phyloP scores from a whole-genome alignment of 306 rosid genomes.

The Fagus sylvatica region DNA sequence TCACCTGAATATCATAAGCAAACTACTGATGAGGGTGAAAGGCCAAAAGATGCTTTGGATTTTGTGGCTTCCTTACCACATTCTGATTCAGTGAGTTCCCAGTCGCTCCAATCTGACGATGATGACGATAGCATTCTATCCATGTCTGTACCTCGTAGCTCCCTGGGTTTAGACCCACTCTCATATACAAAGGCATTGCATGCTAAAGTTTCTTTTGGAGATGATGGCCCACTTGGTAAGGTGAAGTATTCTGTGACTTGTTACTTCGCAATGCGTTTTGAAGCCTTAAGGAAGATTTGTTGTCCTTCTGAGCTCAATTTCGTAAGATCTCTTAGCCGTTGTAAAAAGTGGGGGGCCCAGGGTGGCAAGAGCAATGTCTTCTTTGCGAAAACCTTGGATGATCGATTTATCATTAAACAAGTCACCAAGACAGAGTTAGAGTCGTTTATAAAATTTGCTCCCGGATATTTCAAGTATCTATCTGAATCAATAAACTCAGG shows the following conservation, averaged over 20 bases:
- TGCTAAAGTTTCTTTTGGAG: conserved; percentile 82
- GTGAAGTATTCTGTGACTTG: conserved; percentile 72
- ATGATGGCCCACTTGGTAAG: conserved; percentile 72
- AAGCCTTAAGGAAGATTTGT: conserved; percentile 78
- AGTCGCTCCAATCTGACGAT: conserved; percentile 51
- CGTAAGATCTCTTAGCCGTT: conserved; percentile 88
- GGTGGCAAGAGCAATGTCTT: conserved; percentile 99
- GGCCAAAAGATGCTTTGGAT: conserved; percentile 50
- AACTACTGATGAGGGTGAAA: conserved; percentile 59
- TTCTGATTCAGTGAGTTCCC: conserved; percentile 55
- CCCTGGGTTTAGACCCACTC: conserved; percentile 56
- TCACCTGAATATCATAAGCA: conserved; percentile 62
- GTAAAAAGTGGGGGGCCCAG: conserved; percentile 98
- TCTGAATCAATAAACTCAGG: conserved; percentile 67
- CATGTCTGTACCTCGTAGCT: conserved; percentile 60
- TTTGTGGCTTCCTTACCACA: conserved; percentile 31
- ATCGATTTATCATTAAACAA: conserved; percentile 85
- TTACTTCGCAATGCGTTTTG: conserved; percentile 83
- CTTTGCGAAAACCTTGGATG: conserved; percentile 94
- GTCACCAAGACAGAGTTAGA: conserved; percentile 95
- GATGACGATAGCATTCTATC: conserved; percentile 68
- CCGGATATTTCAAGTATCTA: conserved; percentile 82
- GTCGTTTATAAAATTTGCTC: conserved; percentile 82
- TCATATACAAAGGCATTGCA: conserved; percentile 64
- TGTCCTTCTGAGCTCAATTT: conserved; percentile 88